A percentile compares a stretch with the other conserved stretches of the same genome.
phyloP scores from a whole-genome alignment of 176 grass and related monocot species.

The Oryza punctata region DNA sequence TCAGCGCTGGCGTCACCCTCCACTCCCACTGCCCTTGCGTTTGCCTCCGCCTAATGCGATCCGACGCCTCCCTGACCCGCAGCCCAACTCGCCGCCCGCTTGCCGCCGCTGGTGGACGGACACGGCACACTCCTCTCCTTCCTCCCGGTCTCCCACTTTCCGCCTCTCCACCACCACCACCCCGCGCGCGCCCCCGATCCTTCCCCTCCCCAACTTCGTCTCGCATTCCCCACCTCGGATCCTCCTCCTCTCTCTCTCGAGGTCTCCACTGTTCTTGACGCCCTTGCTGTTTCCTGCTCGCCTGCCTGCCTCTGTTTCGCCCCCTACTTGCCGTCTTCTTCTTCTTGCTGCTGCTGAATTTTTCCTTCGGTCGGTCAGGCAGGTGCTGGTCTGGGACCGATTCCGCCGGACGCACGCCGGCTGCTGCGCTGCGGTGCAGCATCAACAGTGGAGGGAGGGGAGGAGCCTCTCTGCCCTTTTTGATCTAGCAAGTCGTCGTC shows the following conservation, averaged over 20 bases:
- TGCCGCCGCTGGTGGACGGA: not conserved
- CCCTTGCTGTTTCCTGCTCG: not conserved
- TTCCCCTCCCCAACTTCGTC: no score
- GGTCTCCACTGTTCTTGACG: conserved; percentile 31
- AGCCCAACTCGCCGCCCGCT: not conserved
- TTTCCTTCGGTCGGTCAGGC: not conserved
- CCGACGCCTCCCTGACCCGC: conserved; percentile 40
- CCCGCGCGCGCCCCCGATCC: no score
- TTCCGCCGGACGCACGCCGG: not conserved
- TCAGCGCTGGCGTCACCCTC: conserved; percentile 50
- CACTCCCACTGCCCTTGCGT: not conserved
- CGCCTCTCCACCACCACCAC: not conserved
- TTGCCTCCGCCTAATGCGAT: conserved; percentile 33
- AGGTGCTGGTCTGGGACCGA: not conserved
- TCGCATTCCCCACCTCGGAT: conserved; percentile 10
- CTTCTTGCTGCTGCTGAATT: not conserved
- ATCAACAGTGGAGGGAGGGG: not conserved
- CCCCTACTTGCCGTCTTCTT: not conserved
- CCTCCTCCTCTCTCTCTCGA: not conserved
- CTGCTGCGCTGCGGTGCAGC: not conserved
- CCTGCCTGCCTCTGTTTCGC: not conserved
- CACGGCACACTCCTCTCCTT: no score
- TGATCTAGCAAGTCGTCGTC: not conserved
- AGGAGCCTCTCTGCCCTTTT: not conserved
- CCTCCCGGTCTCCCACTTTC: conserved; percentile 33